phyloP scores from a whole-genome alignment of 495 filamentous ascomycete genomes.

The Copromyces sp. region DNA sequence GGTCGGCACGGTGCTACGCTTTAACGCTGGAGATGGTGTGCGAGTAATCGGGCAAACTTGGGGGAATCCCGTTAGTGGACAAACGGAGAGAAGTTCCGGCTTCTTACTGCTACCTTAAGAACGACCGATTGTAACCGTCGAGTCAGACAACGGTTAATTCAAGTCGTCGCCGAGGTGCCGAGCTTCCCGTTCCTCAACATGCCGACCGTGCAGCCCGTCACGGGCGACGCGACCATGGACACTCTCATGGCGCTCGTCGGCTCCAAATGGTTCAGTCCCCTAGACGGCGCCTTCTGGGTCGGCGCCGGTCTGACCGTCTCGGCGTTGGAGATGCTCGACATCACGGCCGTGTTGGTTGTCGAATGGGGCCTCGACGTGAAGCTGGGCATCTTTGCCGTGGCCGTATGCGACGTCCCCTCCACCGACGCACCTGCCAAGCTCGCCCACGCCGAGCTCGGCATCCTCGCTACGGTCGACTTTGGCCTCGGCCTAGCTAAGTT shows the following conservation, averaged over 20 bases:
- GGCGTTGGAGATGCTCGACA: constrained; percentile 32
- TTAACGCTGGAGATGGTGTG: no score
- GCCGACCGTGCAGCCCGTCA: constrained; percentile 6
- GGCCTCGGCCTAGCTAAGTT: constrained; percentile 24
- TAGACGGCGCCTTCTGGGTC: constrained; percentile 27
- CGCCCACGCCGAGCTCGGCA: constrained; percentile 31
- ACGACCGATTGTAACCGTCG: no score
- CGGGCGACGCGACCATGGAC: background rate
- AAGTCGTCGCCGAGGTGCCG: background rate
- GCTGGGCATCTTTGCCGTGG: constrained; percentile 31
- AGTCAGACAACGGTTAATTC: no score
- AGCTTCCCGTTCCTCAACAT: constrained; percentile 25
- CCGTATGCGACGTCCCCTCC: constrained; percentile 24
- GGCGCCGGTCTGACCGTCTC: constrained; percentile 30
- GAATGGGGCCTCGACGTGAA: constrained; percentile 18
- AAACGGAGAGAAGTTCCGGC: no score
- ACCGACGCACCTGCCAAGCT: constrained; percentile 12
- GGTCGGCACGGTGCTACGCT: no score
- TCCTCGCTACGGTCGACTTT: constrained; percentile 26
- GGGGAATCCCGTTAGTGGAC: no score
- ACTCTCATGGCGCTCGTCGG: background rate
- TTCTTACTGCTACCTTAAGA: no score
- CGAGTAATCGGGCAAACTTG: no score
- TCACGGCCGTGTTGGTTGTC: constrained; percentile 31
- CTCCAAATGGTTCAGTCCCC: constrained; percentile 10